A percentile compares a stretch with the other conserved stretches of the same genome.
Evolutionary conservation across 2,329 filamentous ascomycete genomes (phyloP).

Genomic region (Xylariomycetidae sp.): DNA sequence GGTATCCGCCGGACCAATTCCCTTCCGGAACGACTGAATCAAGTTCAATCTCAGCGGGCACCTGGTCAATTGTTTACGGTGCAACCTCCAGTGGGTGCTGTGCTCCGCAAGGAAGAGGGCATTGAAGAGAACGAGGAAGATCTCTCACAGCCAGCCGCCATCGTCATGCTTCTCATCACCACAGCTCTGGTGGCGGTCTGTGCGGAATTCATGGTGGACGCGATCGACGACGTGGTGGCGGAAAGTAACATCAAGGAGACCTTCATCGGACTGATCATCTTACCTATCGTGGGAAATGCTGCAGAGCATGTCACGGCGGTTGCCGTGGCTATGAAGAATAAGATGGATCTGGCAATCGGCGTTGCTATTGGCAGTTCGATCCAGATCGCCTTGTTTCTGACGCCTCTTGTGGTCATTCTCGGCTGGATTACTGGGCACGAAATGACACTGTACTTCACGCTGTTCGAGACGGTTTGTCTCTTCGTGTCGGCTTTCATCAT

Average conservation of each 20-base stretch:
- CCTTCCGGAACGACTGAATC: constrained; percentile 63
- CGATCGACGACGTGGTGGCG: constrained; percentile 59
- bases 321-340: constrained; percentile 67
- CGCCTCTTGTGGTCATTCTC: constrained; percentile 64
- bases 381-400: constrained; percentile 68
- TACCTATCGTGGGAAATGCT: constrained; percentile 70
- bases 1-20: constrained; percentile 72
- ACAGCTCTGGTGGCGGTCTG: constrained; percentile 64
- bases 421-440: constrained; percentile 65
- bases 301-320: constrained; percentile 70
- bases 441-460: constrained; percentile 81
- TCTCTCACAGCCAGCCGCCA: constrained; percentile 50
- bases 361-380: constrained; percentile 68
- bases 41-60: constrained; percentile 36
- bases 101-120: constrained; percentile 24
- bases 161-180: constrained; percentile 58
- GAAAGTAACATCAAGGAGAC: constrained; percentile 55
- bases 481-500: constrained; percentile 83
- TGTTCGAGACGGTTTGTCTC: constrained; percentile 83
- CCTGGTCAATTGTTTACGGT: constrained; percentile 48
- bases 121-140: constrained; percentile 38
- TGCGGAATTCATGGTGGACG: constrained; percentile 66
- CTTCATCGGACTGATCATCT: constrained; percentile 67
- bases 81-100: constrained; percentile 35
- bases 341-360: constrained; percentile 71